Evolutionary conservation across 2,329 filamentous ascomycete species (phyloP), one percentile per base, ranked within the genome.

Genomic region (Trichoderma guizhouense): DNA sequence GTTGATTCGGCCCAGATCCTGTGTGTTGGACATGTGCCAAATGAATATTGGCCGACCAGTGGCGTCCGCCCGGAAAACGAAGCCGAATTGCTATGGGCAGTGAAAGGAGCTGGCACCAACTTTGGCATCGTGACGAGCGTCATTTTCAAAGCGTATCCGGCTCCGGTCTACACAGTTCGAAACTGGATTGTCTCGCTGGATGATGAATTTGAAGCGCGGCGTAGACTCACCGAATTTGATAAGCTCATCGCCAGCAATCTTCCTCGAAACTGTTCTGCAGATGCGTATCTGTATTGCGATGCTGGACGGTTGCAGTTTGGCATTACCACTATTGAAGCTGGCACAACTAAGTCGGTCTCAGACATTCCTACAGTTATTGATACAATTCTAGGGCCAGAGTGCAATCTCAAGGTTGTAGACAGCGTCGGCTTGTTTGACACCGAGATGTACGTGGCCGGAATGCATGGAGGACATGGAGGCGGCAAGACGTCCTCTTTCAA

Each of bases 401-500:
- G 76, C 3, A 75, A 74, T 63, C 74, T 43, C 30, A 79, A 83
- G 71, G 57, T 66, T 0, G 82, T 88, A 9, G 82, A 91, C 72
- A 74, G 82, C 51, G 74, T 88, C 11, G 84, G 79, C 51, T 72
- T 90, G 72, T 91, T 91, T 72, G 85, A 89, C 0, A 81, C 83
- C 0, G 88, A 91, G 66, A 87, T 90, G 85, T 89, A 90, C 79
- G 83, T 91, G 78, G 86, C 86, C 2, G 75, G 73, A 14, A 88
- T 91, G 85, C 87, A 91, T 65, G 86, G 86, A 28, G 88, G 88
- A 0, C 88, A 91, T 66, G 82, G 82, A 21, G 81, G 84, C 26
- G 84, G 86, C 75, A 91, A 90, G 80, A 91, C 88, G 0, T 90
- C 86, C 11, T 84, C 89, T 0, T 91, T 91, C 82, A 91, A 91